Percentiles rank a stretch among this genome's conserved stretches.
phyloP scores from a whole-genome alignment of 2,329 filamentous ascomycete species.

The Venturiaceae sp. region DNA sequence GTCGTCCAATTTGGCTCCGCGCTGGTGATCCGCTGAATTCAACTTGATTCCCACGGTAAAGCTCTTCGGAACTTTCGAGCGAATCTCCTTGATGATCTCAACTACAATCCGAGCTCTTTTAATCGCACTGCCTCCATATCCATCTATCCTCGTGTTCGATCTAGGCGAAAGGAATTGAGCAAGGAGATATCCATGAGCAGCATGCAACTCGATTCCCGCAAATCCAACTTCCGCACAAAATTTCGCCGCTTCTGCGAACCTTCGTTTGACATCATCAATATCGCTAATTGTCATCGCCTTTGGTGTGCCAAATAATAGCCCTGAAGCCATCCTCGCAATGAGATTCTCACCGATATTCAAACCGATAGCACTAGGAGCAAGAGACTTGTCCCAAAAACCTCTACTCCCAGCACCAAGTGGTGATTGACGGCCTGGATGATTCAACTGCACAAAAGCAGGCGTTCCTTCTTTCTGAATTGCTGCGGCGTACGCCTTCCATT shows the following conservation, averaged over 20 bases:
- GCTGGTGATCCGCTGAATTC: not conserved
- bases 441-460: not conserved
- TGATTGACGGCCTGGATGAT: not conserved
- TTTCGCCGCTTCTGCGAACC: constrained; percentile 34
- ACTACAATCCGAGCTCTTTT: constrained; percentile 47
- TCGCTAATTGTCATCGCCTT: constrained; percentile 19
- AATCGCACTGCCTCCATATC: constrained; percentile 40
- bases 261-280: constrained; percentile 27
- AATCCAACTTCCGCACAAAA: constrained; percentile 46
- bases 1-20: not conserved
- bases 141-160: constrained; percentile 39
- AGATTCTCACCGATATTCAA: not conserved
- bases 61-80: constrained; percentile 16
- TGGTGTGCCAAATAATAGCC: constrained; percentile 13
- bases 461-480: not conserved
- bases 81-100: constrained; percentile 35
- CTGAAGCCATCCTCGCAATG: not conserved
- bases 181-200: constrained; percentile 27
- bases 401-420: not conserved
- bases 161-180: constrained; percentile 1
- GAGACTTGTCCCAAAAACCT: not conserved
- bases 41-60: not conserved
- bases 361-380: not conserved
- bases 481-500: not conserved
- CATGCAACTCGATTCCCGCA: constrained; percentile 42